These are phyloP conservation scores for Solanum boliviense DNA, from an alignment of 257 asterid species.

Conservation along the genomic window DNA sequence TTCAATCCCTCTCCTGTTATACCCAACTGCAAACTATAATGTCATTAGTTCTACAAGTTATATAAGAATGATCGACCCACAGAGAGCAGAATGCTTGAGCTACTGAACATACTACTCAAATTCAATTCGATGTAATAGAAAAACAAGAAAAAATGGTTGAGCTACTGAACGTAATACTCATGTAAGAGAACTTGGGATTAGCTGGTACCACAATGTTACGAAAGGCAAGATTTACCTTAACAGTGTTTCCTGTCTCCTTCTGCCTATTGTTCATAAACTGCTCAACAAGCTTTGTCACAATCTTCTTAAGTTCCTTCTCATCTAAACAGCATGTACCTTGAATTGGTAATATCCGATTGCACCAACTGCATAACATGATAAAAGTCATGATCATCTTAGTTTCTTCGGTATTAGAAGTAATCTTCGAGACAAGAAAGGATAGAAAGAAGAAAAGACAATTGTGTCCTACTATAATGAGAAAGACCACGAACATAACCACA, in stretches of 20 bases:
- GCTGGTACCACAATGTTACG: background rate
- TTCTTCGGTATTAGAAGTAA: background rate
- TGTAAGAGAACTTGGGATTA: background rate
- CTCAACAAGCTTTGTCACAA: conserved; percentile 25
- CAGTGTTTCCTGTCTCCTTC: conserved; percentile 12
- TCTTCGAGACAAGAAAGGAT: background rate
- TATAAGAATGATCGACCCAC: background rate
- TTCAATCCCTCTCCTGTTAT: conserved; percentile 41
- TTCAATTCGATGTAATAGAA: background rate
- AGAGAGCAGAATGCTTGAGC: background rate
- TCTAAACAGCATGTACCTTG: conserved; percentile 32
- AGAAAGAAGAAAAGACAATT: background rate
- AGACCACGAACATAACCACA: background rate
- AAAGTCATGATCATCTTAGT: background rate
- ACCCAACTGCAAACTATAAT: conserved; percentile 46
- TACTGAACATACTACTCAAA: background rate
- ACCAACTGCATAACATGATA: conserved; percentile 29
- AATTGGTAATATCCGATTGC: conserved; percentile 41
- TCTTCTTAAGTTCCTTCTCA: conserved; percentile 22
- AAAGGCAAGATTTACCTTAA: conserved; percentile 20
- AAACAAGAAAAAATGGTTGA: background rate
- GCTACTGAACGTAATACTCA: background rate
- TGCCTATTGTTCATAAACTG: conserved; percentile 13
- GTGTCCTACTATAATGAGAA: background rate
- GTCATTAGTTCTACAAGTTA: background rate